Base-by-base conservation (phyloP, 169 alveolate genomes). In the Cystoisospora suis region DNA sequence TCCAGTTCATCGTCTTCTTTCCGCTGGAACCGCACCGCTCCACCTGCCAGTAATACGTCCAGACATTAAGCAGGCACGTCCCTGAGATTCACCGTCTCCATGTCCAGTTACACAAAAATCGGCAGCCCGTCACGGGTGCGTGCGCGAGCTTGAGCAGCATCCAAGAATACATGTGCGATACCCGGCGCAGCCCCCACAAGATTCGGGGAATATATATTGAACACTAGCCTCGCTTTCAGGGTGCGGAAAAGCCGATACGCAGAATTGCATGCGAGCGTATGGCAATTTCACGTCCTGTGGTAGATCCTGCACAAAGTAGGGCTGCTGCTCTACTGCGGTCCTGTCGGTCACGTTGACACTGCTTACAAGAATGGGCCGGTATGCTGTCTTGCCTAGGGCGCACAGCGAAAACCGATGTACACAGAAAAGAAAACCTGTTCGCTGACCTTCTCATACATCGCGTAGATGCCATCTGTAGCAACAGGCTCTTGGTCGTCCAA, bases 1-100 rank as follows among this genome's bases (percentile, higher is more conserved):
- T 72, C 83, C 83, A 72, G 83, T 72, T 72, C 0, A 53, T 72
- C 56, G 83, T 40, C 42, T 72, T 72, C 83, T 40, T 72, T 2
- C 83, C 83, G 83, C 83, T 72, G 36, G 83, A 72, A 40, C 83
- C 83, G 32, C 83, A 72, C 20, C 83, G 83, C 27, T 72, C 56
- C 53, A 72, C 83, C 83, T 72, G 83, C 1, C 7, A 0, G 23
- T 38, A n/a, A 9, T 9, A 53, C 72, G 72, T 58, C 29, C 72
- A 58, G 40, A 58, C 72, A 58, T 29, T 3, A 58, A 58, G 72
- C 72, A 58, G 3, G 72, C 29, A 12, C 12, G 65, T 53, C 23
- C 12, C 23, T 53, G 23, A 53, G 29, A 12, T 53, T 12, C 23
- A 53, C 29, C 65, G 23, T 23, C 65, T 53, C 12, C 12, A 23